Base-by-base conservation (phyloP, 1,284 basidiomycete genomes). In the Caloboletus inedulis region DNA sequence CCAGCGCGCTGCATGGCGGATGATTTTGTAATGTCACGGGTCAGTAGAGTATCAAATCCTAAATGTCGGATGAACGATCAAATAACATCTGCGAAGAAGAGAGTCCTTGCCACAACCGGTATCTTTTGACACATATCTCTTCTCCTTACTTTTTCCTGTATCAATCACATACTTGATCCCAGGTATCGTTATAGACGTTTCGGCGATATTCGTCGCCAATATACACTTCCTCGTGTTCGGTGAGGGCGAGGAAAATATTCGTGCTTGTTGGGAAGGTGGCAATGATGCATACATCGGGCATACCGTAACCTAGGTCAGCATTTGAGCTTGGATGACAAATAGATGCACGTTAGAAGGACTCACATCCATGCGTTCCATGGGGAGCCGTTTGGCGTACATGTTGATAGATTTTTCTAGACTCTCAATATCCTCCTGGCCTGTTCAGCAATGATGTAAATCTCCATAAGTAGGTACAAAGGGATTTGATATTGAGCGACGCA, bases 151-250 rank as follows among this genome's bases (percentile, higher is more conserved):
- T 70, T 95, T 89, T 1, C 94, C 94, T 0, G 91, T 88, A 70
- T 99, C 96, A 44, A 99, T 88, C 7, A 99, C 96, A 68, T 93
- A 98, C 53, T 84, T 88, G 50, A 99, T 88, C 2, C 95, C 95
- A 5, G 95, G 94, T 62, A 99, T 97, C 4, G 96, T 99, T 69
- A 99, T 91, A 21, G 91, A 94, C 0, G 97, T 99, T 71, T 99
- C 96, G n/a, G 96, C 94, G 48, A 98, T 94, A 70, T 97, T 98
- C 14, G 94, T 98, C 0, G 94, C 89, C 27, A 99, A 77, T 52
- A 98, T 92, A 65, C 95, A 89, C 68, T 97, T 94, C 43, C 96
- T 84, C 1, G 82, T 85, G 47, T 85, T 79, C 0, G 80, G 66
- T 3, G 91, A 85, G 1, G 91, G 77, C 1, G 83, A 73, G 1